Conservation (phyloP, 495 filamentous ascomycete species). For the Aspergillus nidulans region DNA sequence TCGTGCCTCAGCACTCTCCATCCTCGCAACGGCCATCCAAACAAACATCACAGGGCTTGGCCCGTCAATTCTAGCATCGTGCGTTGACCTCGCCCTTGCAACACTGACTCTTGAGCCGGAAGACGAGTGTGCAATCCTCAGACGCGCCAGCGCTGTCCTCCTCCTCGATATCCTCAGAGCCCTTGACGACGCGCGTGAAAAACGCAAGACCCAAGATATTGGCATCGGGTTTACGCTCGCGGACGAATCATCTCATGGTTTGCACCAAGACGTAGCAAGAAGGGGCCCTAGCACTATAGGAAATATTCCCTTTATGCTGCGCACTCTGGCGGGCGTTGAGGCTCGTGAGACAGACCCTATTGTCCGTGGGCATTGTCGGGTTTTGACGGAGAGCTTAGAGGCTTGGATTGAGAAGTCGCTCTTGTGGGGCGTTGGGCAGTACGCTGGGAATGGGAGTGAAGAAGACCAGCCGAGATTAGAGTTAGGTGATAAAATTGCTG, state of each 20-base stretch:
- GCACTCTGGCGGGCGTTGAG: conserved; percentile 61
- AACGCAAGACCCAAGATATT: conserved; percentile 38
- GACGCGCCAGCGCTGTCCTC: conserved; percentile 67
- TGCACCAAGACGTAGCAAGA: not conserved
- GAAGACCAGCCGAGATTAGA: conserved; percentile 23
- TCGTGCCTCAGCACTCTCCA: conserved; percentile 71
- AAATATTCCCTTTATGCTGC: conserved; percentile 58
- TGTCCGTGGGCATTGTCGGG: conserved; percentile 66
- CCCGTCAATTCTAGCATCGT: conserved; percentile 46
- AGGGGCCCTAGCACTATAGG: conserved; percentile 31
- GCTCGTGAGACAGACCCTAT: conserved; percentile 67
- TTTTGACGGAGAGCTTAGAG: conserved; percentile 67
- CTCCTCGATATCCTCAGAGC: conserved; percentile 63
- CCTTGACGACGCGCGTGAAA: conserved; percentile 53
- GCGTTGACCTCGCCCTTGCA: conserved; percentile 62
- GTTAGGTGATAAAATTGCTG: conserved; percentile 38
- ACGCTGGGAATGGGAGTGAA: conserved; percentile 17
- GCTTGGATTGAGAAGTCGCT: conserved; percentile 61
- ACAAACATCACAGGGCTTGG: conserved; percentile 61
- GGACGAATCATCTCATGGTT: conserved; percentile 15
- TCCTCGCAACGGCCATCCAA: conserved; percentile 63
- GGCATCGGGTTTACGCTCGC: conserved; percentile 58
- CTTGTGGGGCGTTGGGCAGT: conserved; percentile 36
- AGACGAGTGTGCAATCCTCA: conserved; percentile 63
- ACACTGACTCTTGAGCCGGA: conserved; percentile 62